These are phyloP conservation scores for Globisporangium emineosum DNA, from an alignment of 352 stramenopile species.

Conservation along the genomic window DNA sequence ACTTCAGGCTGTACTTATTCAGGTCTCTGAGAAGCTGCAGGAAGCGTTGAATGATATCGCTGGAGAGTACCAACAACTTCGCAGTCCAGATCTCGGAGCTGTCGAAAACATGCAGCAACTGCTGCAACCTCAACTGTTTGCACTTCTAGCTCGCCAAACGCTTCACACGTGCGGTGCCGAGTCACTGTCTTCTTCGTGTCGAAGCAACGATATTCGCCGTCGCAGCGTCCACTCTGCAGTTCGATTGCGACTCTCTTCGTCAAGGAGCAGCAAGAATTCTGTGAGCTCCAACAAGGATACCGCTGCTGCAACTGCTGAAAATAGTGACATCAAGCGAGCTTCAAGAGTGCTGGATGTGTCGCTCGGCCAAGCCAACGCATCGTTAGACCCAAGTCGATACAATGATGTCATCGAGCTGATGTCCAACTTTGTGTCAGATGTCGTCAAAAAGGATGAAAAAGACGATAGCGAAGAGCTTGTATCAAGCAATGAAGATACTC, in stretches of 20 bases:
- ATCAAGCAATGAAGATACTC: not conserved
- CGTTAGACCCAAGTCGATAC: constrained; percentile 11
- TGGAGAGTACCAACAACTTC: constrained; percentile 36
- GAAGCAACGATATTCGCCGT: constrained; percentile 27
- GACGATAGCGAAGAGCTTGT: not conserved
- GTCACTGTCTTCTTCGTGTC: constrained; percentile 20
- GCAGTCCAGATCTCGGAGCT: constrained; percentile 34
- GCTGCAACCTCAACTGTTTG: constrained; percentile 38
- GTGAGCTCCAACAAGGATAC: not conserved
- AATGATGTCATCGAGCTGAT: constrained; percentile 13
- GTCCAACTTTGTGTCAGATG: constrained; percentile 13
- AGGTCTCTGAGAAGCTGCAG: constrained; percentile 22
- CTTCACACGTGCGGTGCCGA: constrained; percentile 39
- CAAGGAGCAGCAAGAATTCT: not conserved
- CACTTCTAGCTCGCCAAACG: constrained; percentile 30
- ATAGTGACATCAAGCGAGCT: not conserved
- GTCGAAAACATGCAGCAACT: constrained; percentile 42
- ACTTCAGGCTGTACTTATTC: constrained; percentile 18
- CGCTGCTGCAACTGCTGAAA: not conserved
- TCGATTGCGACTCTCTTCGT: constrained; percentile 29
- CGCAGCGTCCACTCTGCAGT: constrained; percentile 68
- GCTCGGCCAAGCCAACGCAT: constrained; percentile 13
- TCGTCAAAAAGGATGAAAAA: constrained; percentile 8
- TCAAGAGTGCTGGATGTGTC: constrained; percentile 17
- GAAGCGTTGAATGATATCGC: constrained; percentile 19